phyloP scores from a whole-genome alignment of 75 land plant species.

The Pinus tabuliformis region DNA sequence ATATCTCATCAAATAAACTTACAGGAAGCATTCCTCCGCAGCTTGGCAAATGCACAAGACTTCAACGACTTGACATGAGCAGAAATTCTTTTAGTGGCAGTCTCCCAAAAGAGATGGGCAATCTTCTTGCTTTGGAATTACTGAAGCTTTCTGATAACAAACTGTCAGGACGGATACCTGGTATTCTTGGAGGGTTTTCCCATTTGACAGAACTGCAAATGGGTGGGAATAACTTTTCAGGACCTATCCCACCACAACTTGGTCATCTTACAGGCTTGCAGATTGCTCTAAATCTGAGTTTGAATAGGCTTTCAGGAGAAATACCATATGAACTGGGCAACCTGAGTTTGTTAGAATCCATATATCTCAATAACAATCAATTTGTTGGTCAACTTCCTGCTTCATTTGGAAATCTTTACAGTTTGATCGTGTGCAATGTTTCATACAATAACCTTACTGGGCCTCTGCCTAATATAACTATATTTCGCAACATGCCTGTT shows the following conservation, averaged over 20 bases:
- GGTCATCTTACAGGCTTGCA: constrained; percentile 58
- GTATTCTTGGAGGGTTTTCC: constrained; percentile 52
- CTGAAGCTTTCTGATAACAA: constrained; percentile 65
- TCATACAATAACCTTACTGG: constrained; percentile 75
- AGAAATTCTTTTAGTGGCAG: constrained; percentile 36
- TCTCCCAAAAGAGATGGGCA: constrained; percentile 61
- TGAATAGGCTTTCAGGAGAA: constrained; percentile 51
- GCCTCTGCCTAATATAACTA: constrained; percentile 44
- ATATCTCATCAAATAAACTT: constrained; percentile 58
- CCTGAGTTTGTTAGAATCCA: constrained; percentile 45
- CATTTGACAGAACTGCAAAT: constrained; percentile 71
- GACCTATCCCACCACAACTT: constrained; percentile 59
- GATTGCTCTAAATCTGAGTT: constrained; percentile 68
- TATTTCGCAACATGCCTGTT: constrained; percentile 54
- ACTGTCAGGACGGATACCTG: constrained; percentile 60
- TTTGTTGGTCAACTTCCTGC: constrained; percentile 58
- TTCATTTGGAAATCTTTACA: constrained; percentile 47
- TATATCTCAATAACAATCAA: constrained; percentile 61
- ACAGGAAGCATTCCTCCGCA: constrained; percentile 59
- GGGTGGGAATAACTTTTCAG: constrained; percentile 70
- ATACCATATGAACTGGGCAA: constrained; percentile 70
- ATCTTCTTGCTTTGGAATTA: constrained; percentile 48
- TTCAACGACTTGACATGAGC: constrained; percentile 69
- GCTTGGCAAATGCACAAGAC: constrained; percentile 40
- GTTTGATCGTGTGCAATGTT: constrained; percentile 61